Percentiles rank a stretch among this genome's conserved stretches.
These are phyloP conservation scores for Aspergillus sp. DNA, from an alignment of 2,329 filamentous ascomycete genomes.

Conservation along the genomic window DNA sequence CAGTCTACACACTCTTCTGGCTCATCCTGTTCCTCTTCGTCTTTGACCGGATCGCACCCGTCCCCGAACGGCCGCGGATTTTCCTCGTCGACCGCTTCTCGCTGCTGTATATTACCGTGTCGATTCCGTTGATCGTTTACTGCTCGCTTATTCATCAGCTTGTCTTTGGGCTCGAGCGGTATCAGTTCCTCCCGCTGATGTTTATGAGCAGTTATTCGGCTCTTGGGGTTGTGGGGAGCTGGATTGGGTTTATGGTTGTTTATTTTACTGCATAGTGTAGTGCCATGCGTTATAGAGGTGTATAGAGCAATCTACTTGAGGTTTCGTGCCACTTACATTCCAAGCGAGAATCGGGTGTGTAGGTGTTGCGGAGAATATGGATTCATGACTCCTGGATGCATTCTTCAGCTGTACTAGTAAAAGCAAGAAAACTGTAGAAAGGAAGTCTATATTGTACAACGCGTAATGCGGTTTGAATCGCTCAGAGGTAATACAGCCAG, in stretches of 20 bases:
- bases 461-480: constrained; percentile 3
- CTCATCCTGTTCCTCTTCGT: constrained; percentile 80
- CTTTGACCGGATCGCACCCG: constrained; percentile 87
- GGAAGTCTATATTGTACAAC: constrained; percentile 16
- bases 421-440: constrained; percentile 13
- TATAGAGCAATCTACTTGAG: not conserved
- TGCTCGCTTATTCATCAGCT: constrained; percentile 81
- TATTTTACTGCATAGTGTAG: constrained; percentile 67
- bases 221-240: constrained; percentile 92
- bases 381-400: not conserved
- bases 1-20: constrained; percentile 91
- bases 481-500: not conserved
- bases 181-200: constrained; percentile 94
- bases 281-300: not conserved
- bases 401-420: not conserved
- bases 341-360: not conserved
- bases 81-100: constrained; percentile 92
- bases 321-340: not conserved
- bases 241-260: constrained; percentile 91
- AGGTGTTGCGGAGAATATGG: not conserved
- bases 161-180: constrained; percentile 73
- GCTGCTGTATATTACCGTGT: constrained; percentile 83
- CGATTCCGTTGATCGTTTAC: constrained; percentile 87
- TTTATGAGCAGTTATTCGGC: constrained; percentile 95
- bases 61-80: constrained; percentile 75